Conservation (phyloP, 805 yeast genomes). For the Sugiyamaella valdiviana region DNA sequence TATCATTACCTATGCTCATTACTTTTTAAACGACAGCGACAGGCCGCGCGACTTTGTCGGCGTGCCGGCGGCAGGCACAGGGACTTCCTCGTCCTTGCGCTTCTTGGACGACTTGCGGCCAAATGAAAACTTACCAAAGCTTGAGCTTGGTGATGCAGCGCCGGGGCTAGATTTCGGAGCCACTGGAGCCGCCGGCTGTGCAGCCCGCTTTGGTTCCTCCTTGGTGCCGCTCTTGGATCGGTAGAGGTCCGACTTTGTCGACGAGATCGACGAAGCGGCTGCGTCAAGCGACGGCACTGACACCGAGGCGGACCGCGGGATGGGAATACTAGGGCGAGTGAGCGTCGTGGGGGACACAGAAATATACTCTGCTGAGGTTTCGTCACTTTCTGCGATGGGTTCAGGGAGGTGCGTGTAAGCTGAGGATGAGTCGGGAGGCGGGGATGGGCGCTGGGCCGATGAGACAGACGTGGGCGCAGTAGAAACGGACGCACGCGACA, state of each 20-base stretch:
- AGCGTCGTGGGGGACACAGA: constrained; percentile 1
- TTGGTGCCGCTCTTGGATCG: constrained; percentile 2
- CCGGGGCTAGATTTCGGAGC: constrained; percentile 1
- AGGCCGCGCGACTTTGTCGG: constrained; percentile 10
- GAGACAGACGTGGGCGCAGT: not conserved
- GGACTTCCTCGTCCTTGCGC: constrained; percentile 5
- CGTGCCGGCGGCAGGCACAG: constrained; percentile 1
- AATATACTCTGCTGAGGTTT: not conserved
- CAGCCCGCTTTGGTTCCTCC: constrained; percentile 3
- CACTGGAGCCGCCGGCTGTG: not conserved
- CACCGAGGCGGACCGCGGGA: constrained; percentile 4
- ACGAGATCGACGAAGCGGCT: not conserved
- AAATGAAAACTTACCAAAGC: constrained; percentile 7
- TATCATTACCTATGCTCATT: not conserved
- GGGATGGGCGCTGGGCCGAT: not conserved
- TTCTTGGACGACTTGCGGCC: constrained; percentile 10
- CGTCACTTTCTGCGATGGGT: constrained; percentile 6
- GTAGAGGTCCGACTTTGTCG: constrained; percentile 3
- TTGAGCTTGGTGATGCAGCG: not conserved
- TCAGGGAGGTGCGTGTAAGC: constrained; percentile 4
- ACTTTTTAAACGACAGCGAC: constrained; percentile 13
- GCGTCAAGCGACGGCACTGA: constrained; percentile 6
- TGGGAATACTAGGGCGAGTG: not conserved
- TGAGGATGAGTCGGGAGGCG: not conserved
- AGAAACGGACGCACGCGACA: not conserved